These are phyloP conservation scores for Rostrohypoxylon terebratum DNA, from an alignment of 495 filamentous ascomycete genomes.

Conservation along the genomic window DNA sequence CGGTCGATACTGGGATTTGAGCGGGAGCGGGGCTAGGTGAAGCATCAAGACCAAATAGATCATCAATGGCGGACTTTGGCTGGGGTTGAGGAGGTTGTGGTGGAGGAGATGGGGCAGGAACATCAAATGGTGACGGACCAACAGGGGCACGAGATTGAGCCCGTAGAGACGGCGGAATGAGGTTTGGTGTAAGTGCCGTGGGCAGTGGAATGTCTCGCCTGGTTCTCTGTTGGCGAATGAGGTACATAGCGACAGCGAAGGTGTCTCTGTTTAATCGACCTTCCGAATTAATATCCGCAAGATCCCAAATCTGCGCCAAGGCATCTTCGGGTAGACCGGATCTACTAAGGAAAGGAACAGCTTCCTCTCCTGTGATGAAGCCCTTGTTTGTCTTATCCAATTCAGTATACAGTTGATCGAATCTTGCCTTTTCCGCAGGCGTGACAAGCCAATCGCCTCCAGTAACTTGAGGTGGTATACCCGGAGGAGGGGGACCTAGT, in stretches of 20 bases:
- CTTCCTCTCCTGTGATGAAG: constrained; percentile 90
- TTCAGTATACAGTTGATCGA: constrained; percentile 83
- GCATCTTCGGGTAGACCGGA: constrained; percentile 89
- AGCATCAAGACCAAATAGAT: constrained; percentile 89
- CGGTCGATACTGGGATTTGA: constrained; percentile 76
- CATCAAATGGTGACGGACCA: constrained; percentile 59
- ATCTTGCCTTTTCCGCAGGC: constrained; percentile 83
- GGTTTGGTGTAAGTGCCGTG: constrained; percentile 76
- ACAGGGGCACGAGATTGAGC: constrained; percentile 66
- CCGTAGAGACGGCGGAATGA: constrained; percentile 92
- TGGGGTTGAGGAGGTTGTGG: constrained; percentile 56
- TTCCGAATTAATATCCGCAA: constrained; percentile 92
- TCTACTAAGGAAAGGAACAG: constrained; percentile 93
- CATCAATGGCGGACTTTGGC: constrained; percentile 84
- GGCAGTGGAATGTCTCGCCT: constrained; percentile 77
- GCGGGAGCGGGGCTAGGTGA: constrained; percentile 65
- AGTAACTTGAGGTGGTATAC: constrained; percentile 65
- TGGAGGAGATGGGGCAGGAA: constrained; percentile 60
- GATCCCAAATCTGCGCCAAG: constrained; percentile 96
- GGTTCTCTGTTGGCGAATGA: constrained; percentile 87
- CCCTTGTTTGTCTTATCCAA: constrained; percentile 83
- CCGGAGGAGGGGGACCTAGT: constrained; percentile 55
- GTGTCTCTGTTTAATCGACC: constrained; percentile 87
- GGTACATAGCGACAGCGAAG: constrained; percentile 97
- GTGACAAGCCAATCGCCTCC: constrained; percentile 85